Conservation (phyloP, 2,329 filamentous ascomycete species). For the Scedosporium apiospermum region DNA sequence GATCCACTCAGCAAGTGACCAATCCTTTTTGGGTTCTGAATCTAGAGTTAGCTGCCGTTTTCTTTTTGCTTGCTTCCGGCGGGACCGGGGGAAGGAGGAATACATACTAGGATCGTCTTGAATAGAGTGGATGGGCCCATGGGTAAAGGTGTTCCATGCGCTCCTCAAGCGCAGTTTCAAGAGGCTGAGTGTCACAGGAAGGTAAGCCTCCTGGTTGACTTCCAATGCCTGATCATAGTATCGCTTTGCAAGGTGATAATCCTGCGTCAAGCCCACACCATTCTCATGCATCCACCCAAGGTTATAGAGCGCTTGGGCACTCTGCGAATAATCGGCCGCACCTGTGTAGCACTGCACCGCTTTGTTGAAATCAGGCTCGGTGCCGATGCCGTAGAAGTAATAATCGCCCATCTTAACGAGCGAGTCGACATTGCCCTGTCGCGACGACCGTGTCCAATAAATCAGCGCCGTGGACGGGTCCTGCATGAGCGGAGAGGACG, state of each 20-base stretch:
- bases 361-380: slow-evolving; percentile 64
- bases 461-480: slow-evolving; percentile 63
- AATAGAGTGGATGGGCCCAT: slow-evolving; percentile 87
- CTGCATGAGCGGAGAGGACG: slow-evolving; percentile 26
- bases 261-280: slow-evolving; percentile 81
- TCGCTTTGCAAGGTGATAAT: slow-evolving; percentile 93
- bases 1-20: slow-evolving; percentile 79
- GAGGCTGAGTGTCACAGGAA: slow-evolving; percentile 82
- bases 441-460: slow-evolving; percentile 91
- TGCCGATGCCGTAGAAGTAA: slow-evolving; percentile 76
- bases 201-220: slow-evolving; percentile 86
- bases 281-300: slow-evolving; percentile 99
- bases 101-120: slow-evolving; percentile 76
- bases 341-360: slow-evolving; percentile 88
- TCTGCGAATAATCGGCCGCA: slow-evolving; percentile 83
- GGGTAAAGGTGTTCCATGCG: slow-evolving; percentile 88
- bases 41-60: not conserved
- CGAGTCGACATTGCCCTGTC: slow-evolving; percentile 86
- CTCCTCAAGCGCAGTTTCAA: slow-evolving; percentile 76
- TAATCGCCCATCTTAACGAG: slow-evolving; percentile 98
- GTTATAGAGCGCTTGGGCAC: slow-evolving; percentile 93
- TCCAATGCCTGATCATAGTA: slow-evolving; percentile 91
- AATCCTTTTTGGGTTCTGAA: slow-evolving; percentile 58
- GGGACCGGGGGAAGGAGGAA: slow-evolving; percentile 18
- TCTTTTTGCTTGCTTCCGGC: not conserved